Evolutionary conservation across 805 yeast species (phyloP).

Genomic region (Vanderwaltozyma tropicalis): DNA sequence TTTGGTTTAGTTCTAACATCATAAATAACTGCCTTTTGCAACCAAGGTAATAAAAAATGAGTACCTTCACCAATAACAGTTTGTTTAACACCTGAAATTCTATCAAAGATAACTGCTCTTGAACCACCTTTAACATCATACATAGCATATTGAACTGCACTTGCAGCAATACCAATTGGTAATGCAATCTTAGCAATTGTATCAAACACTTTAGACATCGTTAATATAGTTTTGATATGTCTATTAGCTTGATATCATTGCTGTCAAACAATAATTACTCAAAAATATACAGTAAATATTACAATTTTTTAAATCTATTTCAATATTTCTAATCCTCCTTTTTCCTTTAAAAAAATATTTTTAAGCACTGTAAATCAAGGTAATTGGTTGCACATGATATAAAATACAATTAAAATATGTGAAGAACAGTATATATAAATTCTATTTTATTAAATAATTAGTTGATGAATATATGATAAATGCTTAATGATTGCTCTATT

Average conservation of each 20-base stretch:
- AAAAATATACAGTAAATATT: not conserved
- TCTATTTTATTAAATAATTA: no score
- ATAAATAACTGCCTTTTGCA: conserved; percentile 79
- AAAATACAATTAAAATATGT: no score
- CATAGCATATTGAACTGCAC: conserved; percentile 71
- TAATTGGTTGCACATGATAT: no score
- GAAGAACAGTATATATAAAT: no score
- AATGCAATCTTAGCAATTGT: conserved; percentile 40
- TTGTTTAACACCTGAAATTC: conserved; percentile 79
- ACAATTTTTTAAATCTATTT: no score
- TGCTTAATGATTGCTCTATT: no score
- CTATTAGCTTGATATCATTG: not conserved
- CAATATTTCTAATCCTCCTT: no score
- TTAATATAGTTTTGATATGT: not conserved
- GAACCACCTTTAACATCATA: conserved; percentile 95
- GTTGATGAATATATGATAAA: no score
- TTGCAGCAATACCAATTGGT: conserved; percentile 58
- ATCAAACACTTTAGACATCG: conserved; percentile 17
- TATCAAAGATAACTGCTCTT: conserved; percentile 90
- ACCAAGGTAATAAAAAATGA: conserved; percentile 91
- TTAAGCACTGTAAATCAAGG: no score
- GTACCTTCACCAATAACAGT: conserved; percentile 94
- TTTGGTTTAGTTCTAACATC: conserved; percentile 96
- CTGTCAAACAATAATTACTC: no score
- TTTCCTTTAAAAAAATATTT: no score